Percentiles rank a stretch among this genome's conserved stretches.
Conservation (phyloP, 106 monocot genomes). For the Phalaenopsis equestris region DNA sequence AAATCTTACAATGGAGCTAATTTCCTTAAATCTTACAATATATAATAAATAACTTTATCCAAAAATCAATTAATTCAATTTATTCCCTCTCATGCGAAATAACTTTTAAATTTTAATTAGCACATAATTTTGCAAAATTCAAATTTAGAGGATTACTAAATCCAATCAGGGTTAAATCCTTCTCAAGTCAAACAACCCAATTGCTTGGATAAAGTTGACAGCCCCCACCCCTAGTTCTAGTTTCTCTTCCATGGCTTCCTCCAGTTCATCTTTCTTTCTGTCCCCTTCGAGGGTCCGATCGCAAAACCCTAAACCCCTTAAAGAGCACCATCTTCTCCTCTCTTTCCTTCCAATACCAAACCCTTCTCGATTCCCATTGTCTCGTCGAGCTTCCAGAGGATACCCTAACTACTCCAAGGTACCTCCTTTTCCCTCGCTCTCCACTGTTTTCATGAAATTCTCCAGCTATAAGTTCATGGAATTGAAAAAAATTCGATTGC, state of each 20-base stretch:
- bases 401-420: constrained; percentile 5
- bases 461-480: constrained; percentile 1
- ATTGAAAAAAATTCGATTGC: neutral
- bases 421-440: neutral
- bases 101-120: too few species aligned
- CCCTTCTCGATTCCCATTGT: constrained; percentile 1
- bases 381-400: neutral
- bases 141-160: too few species aligned
- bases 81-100: too few species aligned
- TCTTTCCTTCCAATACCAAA: neutral
- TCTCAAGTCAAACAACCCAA: too few species aligned
- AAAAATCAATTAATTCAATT: too few species aligned
- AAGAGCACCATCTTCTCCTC: neutral
- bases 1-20: too few species aligned
- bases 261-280: neutral
- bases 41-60: too few species aligned
- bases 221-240: too few species aligned
- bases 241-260: neutral
- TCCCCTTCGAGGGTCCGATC: neutral
- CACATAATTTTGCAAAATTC: too few species aligned
- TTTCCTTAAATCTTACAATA: too few species aligned
- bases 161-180: too few species aligned
- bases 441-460: neutral
- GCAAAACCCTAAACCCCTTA: neutral
- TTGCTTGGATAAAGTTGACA: too few species aligned